phyloP scores from a whole-genome alignment of 257 asterid species.

The Mentha longifolia region DNA sequence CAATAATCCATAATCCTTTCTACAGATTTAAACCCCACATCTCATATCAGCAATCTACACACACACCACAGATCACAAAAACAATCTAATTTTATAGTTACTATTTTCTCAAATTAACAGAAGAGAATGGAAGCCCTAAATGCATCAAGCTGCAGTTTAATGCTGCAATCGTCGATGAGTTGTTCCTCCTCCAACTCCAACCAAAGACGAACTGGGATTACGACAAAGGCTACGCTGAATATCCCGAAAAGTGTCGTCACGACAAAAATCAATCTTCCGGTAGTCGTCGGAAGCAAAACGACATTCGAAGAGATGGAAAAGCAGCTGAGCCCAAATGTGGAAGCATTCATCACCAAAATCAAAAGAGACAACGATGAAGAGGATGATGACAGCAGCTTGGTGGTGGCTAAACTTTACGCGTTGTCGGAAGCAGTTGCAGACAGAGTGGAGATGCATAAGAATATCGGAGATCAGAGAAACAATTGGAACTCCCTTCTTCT shows the following conservation, averaged over 20 bases:
- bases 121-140: slow-evolving; percentile 29
- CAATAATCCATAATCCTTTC: too few relatives aligned
- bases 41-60: not conserved
- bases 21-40: not conserved
- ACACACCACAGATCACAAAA: not conserved
- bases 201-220: not conserved
- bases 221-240: slow-evolving; percentile 19
- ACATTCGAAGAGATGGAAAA: slow-evolving; percentile 13
- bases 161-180: not conserved
- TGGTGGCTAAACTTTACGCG: slow-evolving; percentile 51
- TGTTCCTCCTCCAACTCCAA: not conserved
- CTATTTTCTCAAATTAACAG: not conserved
- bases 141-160: slow-evolving; percentile 14
- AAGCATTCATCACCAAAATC: not conserved
- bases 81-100: not conserved
- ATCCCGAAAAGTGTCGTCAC: slow-evolving; percentile 9
- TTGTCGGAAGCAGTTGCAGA: slow-evolving; percentile 61
- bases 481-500: slow-evolving; percentile 59
- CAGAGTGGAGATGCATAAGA: slow-evolving; percentile 65
- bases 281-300: not conserved
- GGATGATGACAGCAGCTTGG: slow-evolving; percentile 23
- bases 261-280: slow-evolving; percentile 14
- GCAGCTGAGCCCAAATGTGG: slow-evolving; percentile 12
- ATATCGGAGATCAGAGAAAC: slow-evolving; percentile 58
- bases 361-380: not conserved